Conservation (phyloP, 257 asterid genomes). For the Leptodermis oblonga region DNA sequence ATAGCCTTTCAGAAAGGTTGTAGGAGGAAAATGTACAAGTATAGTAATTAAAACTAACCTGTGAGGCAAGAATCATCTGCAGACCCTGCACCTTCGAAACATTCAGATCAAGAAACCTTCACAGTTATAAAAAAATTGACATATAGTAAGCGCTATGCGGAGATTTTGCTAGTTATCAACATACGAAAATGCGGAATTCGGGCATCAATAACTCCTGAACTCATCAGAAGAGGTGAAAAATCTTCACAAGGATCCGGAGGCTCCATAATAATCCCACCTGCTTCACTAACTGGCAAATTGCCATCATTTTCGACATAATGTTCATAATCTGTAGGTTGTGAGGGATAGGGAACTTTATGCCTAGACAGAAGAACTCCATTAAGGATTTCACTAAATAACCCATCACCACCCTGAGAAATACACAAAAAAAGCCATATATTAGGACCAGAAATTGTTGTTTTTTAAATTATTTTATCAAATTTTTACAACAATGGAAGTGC, state of each 20-base stretch:
- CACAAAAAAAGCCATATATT: conserved; percentile 17
- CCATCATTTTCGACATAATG: conserved; percentile 36
- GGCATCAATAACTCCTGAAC: conserved; percentile 34
- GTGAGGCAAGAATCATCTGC: conserved; percentile 25
- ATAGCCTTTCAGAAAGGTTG: conserved; percentile 3
- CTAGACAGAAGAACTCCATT: conserved; percentile 81
- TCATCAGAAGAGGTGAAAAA: conserved; percentile 60
- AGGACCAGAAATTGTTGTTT: not conserved
- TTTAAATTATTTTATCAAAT: not conserved
- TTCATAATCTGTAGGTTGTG: conserved; percentile 46
- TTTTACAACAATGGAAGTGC: not conserved
- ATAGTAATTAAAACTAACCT: conserved; percentile 26
- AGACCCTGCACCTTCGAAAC: conserved; percentile 32
- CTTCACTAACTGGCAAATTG: conserved; percentile 31
- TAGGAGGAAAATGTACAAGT: not conserved
- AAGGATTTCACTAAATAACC: conserved; percentile 86
- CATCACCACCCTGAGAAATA: conserved; percentile 89
- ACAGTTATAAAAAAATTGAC: conserved; percentile 14
- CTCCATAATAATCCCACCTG: conserved; percentile 36
- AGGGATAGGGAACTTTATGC: conserved; percentile 83
- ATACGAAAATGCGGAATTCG: conserved; percentile 47
- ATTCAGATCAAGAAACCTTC: conserved; percentile 26
- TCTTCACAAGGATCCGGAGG: conserved; percentile 46
- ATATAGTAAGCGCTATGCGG: conserved; percentile 13
- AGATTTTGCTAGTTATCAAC: conserved; percentile 25